phyloP scores from a whole-genome alignment of 129 eudicot genomes.

The Tagetes erecta region DNA sequence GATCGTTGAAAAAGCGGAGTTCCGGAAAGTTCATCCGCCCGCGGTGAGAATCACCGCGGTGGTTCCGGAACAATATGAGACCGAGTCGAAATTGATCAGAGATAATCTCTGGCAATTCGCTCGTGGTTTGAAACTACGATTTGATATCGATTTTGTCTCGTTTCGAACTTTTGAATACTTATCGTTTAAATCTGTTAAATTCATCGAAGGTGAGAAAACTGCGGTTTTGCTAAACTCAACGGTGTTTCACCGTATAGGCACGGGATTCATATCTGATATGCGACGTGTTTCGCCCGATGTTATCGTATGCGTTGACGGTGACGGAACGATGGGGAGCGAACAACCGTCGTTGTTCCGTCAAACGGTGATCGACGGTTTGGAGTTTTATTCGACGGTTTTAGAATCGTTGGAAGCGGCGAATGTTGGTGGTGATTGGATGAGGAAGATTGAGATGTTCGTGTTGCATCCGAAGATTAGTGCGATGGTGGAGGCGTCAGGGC shows the following conservation, averaged over 20 bases:
- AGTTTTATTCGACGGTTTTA: conserved; percentile 72
- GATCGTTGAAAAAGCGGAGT: conserved; percentile 70
- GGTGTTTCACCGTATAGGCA: conserved; percentile 65
- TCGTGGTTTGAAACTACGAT: conserved; percentile 60
- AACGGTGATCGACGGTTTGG: conserved; percentile 74
- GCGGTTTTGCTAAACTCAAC: conserved; percentile 66
- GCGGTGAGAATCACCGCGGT: conserved; percentile 72
- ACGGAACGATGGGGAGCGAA: conserved; percentile 53
- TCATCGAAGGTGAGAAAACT: conserved; percentile 70
- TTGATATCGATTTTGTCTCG: conserved; percentile 71
- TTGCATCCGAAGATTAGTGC: conserved; percentile 75
- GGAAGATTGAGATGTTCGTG: conserved; percentile 77
- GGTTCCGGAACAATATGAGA: conserved; percentile 69
- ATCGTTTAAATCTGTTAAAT: conserved; percentile 67
- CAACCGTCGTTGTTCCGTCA: conserved; percentile 64
- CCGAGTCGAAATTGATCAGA: conserved; percentile 62
- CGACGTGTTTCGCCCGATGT: conserved; percentile 59
- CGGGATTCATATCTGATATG: conserved; percentile 65
- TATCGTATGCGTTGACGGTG: conserved; percentile 73
- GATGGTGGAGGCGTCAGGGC: conserved; percentile 72
- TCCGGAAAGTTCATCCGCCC: conserved; percentile 42
- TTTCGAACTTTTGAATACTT: conserved; percentile 64
- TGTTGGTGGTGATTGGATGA: conserved; percentile 63
- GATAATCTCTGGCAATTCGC: conserved; percentile 87
- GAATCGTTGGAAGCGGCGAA: conserved; percentile 85